Conservation (phyloP, 129 eudicot genomes). For the Kitagawia praeruptora region DNA sequence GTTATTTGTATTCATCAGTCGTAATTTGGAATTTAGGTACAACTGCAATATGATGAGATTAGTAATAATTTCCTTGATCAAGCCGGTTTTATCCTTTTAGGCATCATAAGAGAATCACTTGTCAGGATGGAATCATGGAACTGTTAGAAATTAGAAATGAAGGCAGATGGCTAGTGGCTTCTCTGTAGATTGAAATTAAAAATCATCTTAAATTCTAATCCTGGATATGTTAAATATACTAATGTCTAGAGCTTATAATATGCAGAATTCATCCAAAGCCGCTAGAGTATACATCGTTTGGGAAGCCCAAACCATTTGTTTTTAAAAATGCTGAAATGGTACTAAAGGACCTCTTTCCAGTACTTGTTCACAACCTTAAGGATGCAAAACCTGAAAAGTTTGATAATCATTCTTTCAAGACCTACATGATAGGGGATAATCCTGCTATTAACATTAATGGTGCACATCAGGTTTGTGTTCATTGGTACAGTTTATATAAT, state of each 20-base stretch:
- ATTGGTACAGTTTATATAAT: neutral
- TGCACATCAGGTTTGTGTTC: constrained; percentile 43
- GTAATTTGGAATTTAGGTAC: neutral
- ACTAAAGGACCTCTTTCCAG: constrained; percentile 28
- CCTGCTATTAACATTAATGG: constrained; percentile 62
- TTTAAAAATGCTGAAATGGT: constrained; percentile 48
- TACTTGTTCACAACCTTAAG: neutral
- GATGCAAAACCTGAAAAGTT: constrained; percentile 5
- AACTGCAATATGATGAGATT: neutral
- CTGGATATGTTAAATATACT: neutral
- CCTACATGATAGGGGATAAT: constrained; percentile 66
- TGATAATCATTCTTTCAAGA: constrained; percentile 25
- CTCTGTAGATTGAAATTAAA: neutral
- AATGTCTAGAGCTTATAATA: constrained; percentile 5
- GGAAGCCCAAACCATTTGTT: constrained; percentile 54
- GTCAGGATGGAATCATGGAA: neutral
- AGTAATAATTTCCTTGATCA: neutral
- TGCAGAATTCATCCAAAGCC: constrained; percentile 49
- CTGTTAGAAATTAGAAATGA: neutral
- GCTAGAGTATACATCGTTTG: constrained; percentile 48
- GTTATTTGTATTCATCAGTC: neutral
- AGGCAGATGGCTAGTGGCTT: neutral
- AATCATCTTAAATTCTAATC: neutral
- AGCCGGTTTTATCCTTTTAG: neutral
- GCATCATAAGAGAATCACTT: neutral